phyloP scores from a whole-genome alignment of 352 stramenopile species.

The Phytopythium chamaehyphon region DNA sequence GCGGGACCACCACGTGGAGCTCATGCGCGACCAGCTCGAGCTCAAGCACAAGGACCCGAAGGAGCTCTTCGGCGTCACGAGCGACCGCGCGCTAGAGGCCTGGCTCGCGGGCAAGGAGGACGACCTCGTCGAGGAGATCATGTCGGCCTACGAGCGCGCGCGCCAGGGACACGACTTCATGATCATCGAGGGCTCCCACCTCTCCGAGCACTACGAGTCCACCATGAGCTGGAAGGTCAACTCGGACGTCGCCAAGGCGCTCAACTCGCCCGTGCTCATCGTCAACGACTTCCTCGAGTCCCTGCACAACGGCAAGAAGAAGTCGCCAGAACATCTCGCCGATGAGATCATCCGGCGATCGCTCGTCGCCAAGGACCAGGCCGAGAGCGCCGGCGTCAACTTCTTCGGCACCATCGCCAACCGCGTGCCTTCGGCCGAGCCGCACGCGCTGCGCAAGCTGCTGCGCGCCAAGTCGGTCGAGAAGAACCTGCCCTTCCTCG shows the following conservation, averaged over 20 bases:
- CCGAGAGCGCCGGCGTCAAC: constrained; percentile 45
- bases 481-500: constrained; percentile 51
- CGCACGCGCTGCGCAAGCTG: constrained; percentile 25
- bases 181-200: constrained; percentile 73
- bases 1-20: constrained; percentile 63
- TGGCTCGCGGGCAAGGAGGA: constrained; percentile 60
- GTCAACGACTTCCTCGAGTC: constrained; percentile 47
- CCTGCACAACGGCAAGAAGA: constrained; percentile 13
- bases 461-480: constrained; percentile 31
- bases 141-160: constrained; percentile 52
- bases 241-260: constrained; percentile 66
- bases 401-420: constrained; percentile 79
- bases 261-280: constrained; percentile 59
- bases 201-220: constrained; percentile 56
- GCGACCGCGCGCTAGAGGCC: constrained; percentile 39
- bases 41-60: constrained; percentile 29
- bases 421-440: constrained; percentile 40
- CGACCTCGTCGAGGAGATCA: constrained; percentile 65
- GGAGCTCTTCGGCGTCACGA: constrained; percentile 57
- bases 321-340: constrained; percentile 13
- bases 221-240: constrained; percentile 81
- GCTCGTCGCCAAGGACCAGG: constrained; percentile 53
- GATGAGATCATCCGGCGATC: constrained; percentile 59
- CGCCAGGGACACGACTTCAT: constrained; percentile 74
- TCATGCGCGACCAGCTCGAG: constrained; percentile 61